Conservation (phyloP, 805 yeast genomes). For the Cyberlindnera euphorbiiphila region DNA sequence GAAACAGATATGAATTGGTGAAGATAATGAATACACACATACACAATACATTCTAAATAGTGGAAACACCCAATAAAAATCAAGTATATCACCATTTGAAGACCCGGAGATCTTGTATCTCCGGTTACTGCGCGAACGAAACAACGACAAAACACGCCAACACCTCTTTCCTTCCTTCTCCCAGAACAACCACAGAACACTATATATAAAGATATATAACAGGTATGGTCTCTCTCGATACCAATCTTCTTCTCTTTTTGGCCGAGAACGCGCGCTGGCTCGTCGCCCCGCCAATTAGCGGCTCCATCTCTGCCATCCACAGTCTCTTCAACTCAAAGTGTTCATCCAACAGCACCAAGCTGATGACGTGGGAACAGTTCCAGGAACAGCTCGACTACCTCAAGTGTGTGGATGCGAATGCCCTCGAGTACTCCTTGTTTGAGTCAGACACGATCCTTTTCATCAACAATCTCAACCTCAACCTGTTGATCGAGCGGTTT, state of each 20-base stretch:
- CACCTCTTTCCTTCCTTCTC: neutral
- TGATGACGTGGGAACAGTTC: constrained; percentile 8
- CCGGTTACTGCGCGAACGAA: too few species aligned
- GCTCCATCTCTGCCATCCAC: constrained; percentile 12
- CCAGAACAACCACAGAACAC: neutral
- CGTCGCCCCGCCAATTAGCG: constrained; percentile 16
- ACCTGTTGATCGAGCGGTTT: constrained; percentile 4
- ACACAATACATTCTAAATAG: too few species aligned
- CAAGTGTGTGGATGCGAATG: constrained; percentile 9
- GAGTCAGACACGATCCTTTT: constrained; percentile 12
- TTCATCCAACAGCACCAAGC: neutral
- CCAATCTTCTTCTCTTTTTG: constrained; percentile 13
- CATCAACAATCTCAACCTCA: constrained; percentile 19
- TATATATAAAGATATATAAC: neutral
- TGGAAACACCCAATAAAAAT: too few species aligned
- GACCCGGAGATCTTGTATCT: too few species aligned
- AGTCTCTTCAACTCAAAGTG: constrained; percentile 14
- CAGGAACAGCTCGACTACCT: constrained; percentile 8
- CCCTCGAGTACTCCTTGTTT: constrained; percentile 8
- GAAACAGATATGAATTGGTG: too few species aligned
- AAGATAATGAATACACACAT: too few species aligned
- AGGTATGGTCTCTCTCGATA: neutral
- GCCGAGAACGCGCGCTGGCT: constrained; percentile 11
- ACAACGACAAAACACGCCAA: too few species aligned
- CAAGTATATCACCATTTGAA: too few species aligned